Evolutionary conservation across 805 yeast species (phyloP).

Genomic region (Vanderwaltozyma yarrowii): DNA sequence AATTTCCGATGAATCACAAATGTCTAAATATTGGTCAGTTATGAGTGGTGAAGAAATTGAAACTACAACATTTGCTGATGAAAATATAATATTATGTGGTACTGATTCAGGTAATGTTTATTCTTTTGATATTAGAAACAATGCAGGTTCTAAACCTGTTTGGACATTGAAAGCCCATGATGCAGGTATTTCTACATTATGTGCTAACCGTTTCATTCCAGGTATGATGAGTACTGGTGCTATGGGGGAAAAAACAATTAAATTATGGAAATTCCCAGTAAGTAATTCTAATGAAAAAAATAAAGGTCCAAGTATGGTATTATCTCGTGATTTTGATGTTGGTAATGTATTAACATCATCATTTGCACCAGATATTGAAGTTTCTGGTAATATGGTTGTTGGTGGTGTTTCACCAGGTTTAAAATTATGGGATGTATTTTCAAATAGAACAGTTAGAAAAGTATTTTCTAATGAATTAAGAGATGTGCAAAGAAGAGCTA

Average conservation of each 20-base stretch:
- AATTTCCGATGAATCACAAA: constrained; percentile 46
- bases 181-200: constrained; percentile 78
- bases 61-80: constrained; percentile 59
- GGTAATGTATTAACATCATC: constrained; percentile 80
- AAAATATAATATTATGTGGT: constrained; percentile 63
- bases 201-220: constrained; percentile 53
- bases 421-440: constrained; percentile 87
- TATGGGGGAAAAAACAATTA: constrained; percentile 78
- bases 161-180: constrained; percentile 99
- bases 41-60: constrained; percentile 74
- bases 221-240: constrained; percentile 81
- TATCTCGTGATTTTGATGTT: constrained; percentile 85
- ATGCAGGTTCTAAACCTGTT: constrained; percentile 49
- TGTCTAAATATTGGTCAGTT: constrained; percentile 57
- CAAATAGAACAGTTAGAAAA: constrained; percentile 67
- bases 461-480: constrained; percentile 53
- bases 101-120: constrained; percentile 86
- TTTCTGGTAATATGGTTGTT: constrained; percentile 69
- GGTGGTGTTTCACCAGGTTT: constrained; percentile 83
- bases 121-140: constrained; percentile 72
- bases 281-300: constrained; percentile 22
- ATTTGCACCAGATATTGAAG: constrained; percentile 82
- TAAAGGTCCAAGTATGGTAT: constrained; percentile 69
- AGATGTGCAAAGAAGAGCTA: constrained; percentile 45
- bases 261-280: constrained; percentile 72